Conservation (phyloP, 2,329 filamentous ascomycete species). For the Pseudogymnoascus sp. region DNA sequence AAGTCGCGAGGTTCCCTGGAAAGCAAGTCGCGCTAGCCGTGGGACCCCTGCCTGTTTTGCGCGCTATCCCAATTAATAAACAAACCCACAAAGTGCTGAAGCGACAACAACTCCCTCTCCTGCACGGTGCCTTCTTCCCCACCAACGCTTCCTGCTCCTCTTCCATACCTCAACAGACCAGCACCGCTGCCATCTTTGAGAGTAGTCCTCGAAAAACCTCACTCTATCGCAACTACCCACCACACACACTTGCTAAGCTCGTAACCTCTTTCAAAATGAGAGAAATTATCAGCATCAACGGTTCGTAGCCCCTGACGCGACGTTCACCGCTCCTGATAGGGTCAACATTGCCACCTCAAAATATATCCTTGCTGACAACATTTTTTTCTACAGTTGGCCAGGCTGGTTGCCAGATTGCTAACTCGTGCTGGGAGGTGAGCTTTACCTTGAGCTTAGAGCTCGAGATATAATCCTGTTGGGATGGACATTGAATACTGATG, state of each 20-base stretch:
- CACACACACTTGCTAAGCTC: slow-evolving; percentile 9
- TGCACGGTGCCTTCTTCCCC: slow-evolving; percentile 20
- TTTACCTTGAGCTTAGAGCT: slow-evolving; percentile 18
- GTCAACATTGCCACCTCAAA: slow-evolving; percentile 12
- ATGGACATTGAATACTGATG: slow-evolving; percentile 24
- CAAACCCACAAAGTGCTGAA: slow-evolving; percentile 14
- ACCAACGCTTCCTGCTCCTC: slow-evolving; percentile 18
- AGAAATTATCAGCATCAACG: slow-evolving; percentile 99
- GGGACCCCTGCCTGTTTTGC: slow-evolving; percentile 9
- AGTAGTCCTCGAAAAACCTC: slow-evolving; percentile 20
- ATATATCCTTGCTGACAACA: slow-evolving; percentile 29
- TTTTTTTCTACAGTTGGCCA: slow-evolving; percentile 69
- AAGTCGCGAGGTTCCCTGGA: not conserved
- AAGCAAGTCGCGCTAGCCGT: slow-evolving; percentile 6
- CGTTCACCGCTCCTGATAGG: slow-evolving; percentile 36
- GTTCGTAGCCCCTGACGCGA: slow-evolving; percentile 46
- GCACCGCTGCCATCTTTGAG: slow-evolving; percentile 14
- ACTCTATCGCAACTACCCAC: slow-evolving; percentile 18
- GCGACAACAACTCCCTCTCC: slow-evolving; percentile 11
- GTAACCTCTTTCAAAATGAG: slow-evolving; percentile 62
- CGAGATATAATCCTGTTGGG: not conserved
- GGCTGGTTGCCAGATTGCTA: slow-evolving; percentile 99
- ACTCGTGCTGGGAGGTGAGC: slow-evolving; percentile 99
- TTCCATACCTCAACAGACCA: slow-evolving; percentile 19
- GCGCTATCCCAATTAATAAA: slow-evolving; percentile 13